Evolutionary conservation across 2,329 filamentous ascomycete species (phyloP).

Genomic region (Microdochium bolleyi): DNA sequence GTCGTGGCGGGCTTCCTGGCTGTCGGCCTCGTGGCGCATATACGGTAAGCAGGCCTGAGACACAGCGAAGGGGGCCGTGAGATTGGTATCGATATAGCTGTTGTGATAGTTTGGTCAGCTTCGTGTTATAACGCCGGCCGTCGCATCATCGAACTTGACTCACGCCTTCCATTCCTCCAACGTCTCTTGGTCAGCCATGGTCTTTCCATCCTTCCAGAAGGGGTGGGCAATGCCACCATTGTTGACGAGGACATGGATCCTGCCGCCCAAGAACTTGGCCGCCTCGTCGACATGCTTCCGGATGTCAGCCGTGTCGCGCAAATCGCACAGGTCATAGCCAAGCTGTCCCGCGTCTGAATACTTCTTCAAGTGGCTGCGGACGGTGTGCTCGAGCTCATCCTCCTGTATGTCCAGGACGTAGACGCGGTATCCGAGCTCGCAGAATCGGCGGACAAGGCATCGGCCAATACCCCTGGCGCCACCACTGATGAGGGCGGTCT

Average conservation of each 20-base stretch:
- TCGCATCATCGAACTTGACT: background rate
- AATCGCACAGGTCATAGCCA: background rate
- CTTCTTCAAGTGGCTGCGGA: background rate
- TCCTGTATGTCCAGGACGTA: background rate
- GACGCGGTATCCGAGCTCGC: background rate
- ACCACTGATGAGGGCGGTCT: background rate
- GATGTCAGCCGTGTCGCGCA: background rate
- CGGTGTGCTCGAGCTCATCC: background rate
- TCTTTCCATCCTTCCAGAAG: slow-evolving; percentile 32
- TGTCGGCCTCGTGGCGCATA: slow-evolving; percentile 18
- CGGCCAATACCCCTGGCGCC: background rate
- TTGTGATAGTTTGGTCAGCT: background rate
- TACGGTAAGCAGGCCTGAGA: slow-evolving; percentile 36
- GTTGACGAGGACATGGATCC: slow-evolving; percentile 29
- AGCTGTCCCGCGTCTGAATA: background rate
- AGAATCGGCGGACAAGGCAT: background rate
- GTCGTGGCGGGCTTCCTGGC: slow-evolving; percentile 1
- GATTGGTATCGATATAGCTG: slow-evolving; percentile 33
- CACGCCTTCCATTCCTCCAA: slow-evolving; percentile 33
- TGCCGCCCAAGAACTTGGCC: slow-evolving; percentile 24
- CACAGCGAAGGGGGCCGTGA: slow-evolving; percentile 35
- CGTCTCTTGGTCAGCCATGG: slow-evolving; percentile 33
- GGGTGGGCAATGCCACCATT: slow-evolving; percentile 25
- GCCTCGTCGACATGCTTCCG: slow-evolving; percentile 14
- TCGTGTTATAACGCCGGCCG: background rate